These are phyloP conservation scores for Scheffersomyces illinoinensis DNA, from an alignment of 1,139 yeast genomes.

Conservation along the genomic window DNA sequence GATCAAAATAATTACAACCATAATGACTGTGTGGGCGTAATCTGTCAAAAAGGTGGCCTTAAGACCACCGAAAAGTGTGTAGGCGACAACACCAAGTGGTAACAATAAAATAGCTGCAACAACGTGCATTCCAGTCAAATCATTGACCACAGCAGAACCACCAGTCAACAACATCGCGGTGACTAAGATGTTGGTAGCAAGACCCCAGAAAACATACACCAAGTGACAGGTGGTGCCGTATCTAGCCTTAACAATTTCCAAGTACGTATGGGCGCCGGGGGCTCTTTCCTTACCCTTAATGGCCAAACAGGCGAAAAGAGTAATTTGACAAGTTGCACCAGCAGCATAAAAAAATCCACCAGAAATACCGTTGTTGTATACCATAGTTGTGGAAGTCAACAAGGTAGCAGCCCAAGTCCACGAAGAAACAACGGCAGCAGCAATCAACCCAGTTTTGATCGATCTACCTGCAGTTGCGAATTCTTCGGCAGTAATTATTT, in stretches of 20 bases:
- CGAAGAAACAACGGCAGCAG: conserved; percentile 84
- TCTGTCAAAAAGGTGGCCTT: conserved; percentile 90
- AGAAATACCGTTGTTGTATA: conserved; percentile 72
- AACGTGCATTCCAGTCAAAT: conserved; percentile 79
- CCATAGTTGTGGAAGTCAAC: conserved; percentile 74
- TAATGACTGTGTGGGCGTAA: conserved; percentile 71
- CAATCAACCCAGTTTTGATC: conserved; percentile 77
- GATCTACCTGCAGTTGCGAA: conserved; percentile 86
- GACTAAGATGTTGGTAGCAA: conserved; percentile 83
- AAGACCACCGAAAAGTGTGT: conserved; percentile 86
- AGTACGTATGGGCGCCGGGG: conserved; percentile 75
- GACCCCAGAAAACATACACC: conserved; percentile 72
- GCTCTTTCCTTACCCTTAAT: conserved; percentile 73
- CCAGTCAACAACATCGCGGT: conserved; percentile 88
- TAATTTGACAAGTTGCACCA: conserved; percentile 75
- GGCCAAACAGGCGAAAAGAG: conserved; percentile 71
- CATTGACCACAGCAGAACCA: conserved; percentile 77
- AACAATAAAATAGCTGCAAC: conserved; percentile 80
- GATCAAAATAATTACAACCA: conserved; percentile 58
- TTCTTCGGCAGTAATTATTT: conserved; percentile 85
- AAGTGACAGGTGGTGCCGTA: conserved; percentile 72
- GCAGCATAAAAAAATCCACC: conserved; percentile 77
- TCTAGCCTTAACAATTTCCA: conserved; percentile 67
- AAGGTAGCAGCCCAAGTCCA: conserved; percentile 97
- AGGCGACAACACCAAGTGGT: conserved; percentile 80